Evolutionary conservation across 2,329 filamentous ascomycete species (phyloP).

Genomic region (Sarocladium kiliense): DNA sequence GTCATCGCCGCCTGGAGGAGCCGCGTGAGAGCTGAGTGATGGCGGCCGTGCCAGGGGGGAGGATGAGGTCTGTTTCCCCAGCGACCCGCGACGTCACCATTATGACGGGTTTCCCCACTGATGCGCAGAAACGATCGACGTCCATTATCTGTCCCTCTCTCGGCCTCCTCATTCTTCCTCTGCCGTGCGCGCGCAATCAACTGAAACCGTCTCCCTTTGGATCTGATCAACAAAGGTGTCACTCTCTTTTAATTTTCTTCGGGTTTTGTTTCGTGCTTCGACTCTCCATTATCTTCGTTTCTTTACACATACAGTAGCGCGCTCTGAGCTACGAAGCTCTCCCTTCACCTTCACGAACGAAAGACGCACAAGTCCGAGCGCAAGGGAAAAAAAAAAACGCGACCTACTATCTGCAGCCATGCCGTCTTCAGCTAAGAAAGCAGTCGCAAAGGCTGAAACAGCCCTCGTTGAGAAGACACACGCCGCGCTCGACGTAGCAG

Average conservation of each 20-base stretch:
- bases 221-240: background rate
- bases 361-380: background rate
- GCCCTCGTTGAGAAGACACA: conserved; percentile 1
- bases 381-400: background rate
- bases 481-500: background rate
- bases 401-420: background rate
- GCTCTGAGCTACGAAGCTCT: background rate
- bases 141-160: background rate
- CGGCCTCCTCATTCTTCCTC: background rate
- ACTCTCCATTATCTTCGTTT: background rate
- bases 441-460: background rate
- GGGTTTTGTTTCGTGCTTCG: background rate
- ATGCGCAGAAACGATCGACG: conserved; percentile 3
- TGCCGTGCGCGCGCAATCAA: background rate
- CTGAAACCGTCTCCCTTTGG: background rate
- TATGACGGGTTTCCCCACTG: conserved; percentile 7
- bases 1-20: background rate
- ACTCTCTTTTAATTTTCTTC: background rate
- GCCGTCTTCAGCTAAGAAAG: conserved; percentile 1
- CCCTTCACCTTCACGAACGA: background rate
- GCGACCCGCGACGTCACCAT: conserved; percentile 23
- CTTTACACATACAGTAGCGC: background rate
- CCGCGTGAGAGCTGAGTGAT: too few relatives aligned
- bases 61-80: conserved; percentile 18
- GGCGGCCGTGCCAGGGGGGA: background rate